Evolutionary conservation across 2,329 filamentous ascomycete genomes (phyloP), one percentile per base, ranked within the genome.

Genomic region (Clonostachys rosea): DNA sequence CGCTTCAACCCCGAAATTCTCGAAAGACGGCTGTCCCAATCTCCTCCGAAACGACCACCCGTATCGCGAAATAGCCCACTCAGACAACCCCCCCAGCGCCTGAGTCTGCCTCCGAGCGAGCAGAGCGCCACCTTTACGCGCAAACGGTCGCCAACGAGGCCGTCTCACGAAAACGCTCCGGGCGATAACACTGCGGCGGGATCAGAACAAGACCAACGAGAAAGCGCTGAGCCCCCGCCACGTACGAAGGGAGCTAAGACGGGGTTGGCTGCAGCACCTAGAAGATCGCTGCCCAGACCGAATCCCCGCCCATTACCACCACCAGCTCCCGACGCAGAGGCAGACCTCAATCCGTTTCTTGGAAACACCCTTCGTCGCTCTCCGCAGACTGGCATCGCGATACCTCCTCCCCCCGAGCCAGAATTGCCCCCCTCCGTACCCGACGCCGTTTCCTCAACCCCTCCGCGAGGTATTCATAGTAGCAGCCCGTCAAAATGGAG

Each of bases 1-100:
- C 76, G 79, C 52, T 75, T 79, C 43, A 79, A 86, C 50, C 79
- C 83, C 1, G 75, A 81, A 11, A 69, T 84, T 7, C 63, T 84
- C 34, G 67, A 73, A 47, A 69, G 74, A 52, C 61, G 67, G 57
- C 55, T 67, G 56, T 66, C 67, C 47, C 59, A 66, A 55, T 55
- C 67, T 55, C 57, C 65, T 40, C 49, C 64, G 50, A 63, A 66
- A 50, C 49, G 48, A 2, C 42, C 49, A 6, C 50, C 40, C 33
- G 34, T 40, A 43, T 33, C 49, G 41, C 47, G 51, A 49, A 34
- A 49, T 43, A 24, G 43, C 8, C 30, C 42, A 13, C 37, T 34
- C 40, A 47, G 46, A 20, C 43, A 35, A 40, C n/a, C 43, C 14
- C 42, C 16, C 13, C 17, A n/a, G 20, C 24, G 24, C n/a, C 48